Percentiles rank a stretch among this genome's conserved stretches.
phyloP scores from a whole-genome alignment of 306 rosid genomes.

The Ormosia semicastrata region DNA sequence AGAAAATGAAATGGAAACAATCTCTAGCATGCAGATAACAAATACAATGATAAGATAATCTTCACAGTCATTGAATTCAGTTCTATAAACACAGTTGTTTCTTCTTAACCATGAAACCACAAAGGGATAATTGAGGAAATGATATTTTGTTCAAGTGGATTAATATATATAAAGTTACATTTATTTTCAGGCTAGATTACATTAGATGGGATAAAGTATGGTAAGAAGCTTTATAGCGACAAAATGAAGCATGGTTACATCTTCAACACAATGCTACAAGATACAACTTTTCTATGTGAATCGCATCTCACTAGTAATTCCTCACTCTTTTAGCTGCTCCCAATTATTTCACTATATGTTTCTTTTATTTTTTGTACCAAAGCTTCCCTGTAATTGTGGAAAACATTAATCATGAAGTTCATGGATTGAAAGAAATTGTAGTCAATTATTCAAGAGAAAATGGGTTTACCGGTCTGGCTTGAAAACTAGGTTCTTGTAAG shows the following conservation, averaged over 20 bases:
- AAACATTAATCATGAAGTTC: not conserved
- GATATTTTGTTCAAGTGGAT: conserved; percentile 23
- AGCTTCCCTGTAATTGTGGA: conserved; percentile 63
- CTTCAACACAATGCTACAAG: conserved; percentile 41
- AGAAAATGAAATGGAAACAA: not conserved
- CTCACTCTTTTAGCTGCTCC: conserved; percentile 64
- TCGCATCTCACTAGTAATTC: conserved; percentile 34
- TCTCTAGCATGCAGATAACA: no score
- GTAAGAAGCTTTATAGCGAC: conserved; percentile 40
- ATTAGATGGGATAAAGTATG: conserved; percentile 29
- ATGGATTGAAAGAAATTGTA: not conserved
- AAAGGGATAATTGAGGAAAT: conserved; percentile 6
- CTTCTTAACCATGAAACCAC: not conserved
- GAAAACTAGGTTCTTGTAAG: conserved; percentile 72
- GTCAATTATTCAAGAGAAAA: not conserved
- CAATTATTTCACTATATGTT: conserved; percentile 56
- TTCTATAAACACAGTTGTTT: not conserved
- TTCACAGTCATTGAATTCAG: not conserved
- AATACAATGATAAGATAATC: not conserved
- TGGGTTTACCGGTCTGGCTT: conserved; percentile 69
- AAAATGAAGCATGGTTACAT: conserved; percentile 35
- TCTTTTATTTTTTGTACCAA: conserved; percentile 60
- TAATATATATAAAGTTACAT: conserved; percentile 35
- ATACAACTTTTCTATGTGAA: conserved; percentile 25
- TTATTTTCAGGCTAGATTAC: conserved; percentile 38